Evolutionary conservation across 768 basidiomycete genomes (phyloP).

Genomic region (Termitomyces sp.): DNA sequence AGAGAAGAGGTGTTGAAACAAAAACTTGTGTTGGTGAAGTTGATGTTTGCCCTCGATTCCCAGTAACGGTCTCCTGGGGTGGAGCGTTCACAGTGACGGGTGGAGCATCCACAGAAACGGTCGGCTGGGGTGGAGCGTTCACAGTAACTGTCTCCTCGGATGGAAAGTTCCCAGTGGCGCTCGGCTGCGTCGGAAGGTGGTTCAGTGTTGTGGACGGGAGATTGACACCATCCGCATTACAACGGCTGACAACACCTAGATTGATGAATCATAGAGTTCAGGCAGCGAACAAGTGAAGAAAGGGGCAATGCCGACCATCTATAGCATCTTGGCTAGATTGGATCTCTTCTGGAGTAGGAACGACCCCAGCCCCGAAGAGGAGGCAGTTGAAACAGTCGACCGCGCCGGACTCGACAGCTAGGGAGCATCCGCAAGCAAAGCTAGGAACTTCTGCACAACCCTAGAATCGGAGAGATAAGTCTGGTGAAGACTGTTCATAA

Average conservation of each 20-base stretch:
- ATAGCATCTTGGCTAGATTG: neutral
- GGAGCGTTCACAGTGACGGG: too few relatives aligned
- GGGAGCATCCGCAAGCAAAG: neutral
- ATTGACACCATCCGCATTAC: constrained; percentile 1
- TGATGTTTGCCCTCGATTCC: too few relatives aligned
- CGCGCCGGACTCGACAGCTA: neutral
- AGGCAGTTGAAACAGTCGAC: constrained; percentile 10
- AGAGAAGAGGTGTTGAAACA: too few relatives aligned
- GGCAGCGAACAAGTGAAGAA: neutral
- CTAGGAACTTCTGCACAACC: neutral
- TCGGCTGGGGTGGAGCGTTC: too few relatives aligned
- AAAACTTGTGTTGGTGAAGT: too few relatives aligned
- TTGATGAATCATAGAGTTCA: neutral
- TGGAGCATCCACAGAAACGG: too few relatives aligned
- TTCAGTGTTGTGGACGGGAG: constrained; percentile 2
- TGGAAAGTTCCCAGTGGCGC: too few relatives aligned
- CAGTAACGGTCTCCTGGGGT: too few relatives aligned
- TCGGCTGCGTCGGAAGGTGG: too few relatives aligned
- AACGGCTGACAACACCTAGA: constrained; percentile 2
- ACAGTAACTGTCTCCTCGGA: too few relatives aligned
- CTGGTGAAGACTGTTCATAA: too few relatives aligned
- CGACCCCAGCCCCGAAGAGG: neutral
- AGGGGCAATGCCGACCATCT: constrained; percentile 2
- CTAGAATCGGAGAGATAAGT: neutral
- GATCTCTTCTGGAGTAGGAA: neutral